Conservation (phyloP, 441 rosid genomes). For the Adansonia gregorii region DNA sequence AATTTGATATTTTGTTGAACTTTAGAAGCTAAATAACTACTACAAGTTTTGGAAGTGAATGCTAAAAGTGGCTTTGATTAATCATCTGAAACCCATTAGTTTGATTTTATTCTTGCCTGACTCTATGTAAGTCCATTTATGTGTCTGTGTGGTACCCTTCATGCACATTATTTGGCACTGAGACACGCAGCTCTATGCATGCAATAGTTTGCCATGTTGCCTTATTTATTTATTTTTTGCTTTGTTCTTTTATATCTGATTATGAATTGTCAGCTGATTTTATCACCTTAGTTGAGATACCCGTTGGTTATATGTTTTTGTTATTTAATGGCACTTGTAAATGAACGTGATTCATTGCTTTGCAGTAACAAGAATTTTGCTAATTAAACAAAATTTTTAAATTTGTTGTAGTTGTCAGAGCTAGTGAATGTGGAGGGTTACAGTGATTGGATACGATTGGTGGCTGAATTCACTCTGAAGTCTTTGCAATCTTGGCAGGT, state of each 20-base stretch:
- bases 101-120: background rate
- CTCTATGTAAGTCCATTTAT: constrained; percentile 12
- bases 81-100: background rate
- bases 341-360: background rate
- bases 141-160: constrained; percentile 8
- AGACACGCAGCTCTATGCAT: background rate
- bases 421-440: constrained; percentile 98
- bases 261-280: background rate
- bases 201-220: background rate
- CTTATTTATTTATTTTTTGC: background rate
- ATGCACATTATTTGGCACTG: background rate
- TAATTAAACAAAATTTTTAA: constrained; percentile 30
- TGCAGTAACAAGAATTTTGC: background rate
- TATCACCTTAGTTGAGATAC: background rate
- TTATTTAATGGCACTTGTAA: constrained; percentile 1
- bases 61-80: constrained; percentile 5
- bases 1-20: background rate
- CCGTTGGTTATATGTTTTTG: background rate
- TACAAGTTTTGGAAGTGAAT: background rate
- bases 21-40: background rate
- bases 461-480: constrained; percentile 94
- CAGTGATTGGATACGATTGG: constrained; percentile 95
- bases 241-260: background rate
- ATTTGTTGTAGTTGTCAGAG: constrained; percentile 84
- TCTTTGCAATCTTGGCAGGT: constrained; percentile 99